Evolutionary conservation across 2,329 filamentous ascomycete species (phyloP).

Genomic region (Aspergillaceae sp.): DNA sequence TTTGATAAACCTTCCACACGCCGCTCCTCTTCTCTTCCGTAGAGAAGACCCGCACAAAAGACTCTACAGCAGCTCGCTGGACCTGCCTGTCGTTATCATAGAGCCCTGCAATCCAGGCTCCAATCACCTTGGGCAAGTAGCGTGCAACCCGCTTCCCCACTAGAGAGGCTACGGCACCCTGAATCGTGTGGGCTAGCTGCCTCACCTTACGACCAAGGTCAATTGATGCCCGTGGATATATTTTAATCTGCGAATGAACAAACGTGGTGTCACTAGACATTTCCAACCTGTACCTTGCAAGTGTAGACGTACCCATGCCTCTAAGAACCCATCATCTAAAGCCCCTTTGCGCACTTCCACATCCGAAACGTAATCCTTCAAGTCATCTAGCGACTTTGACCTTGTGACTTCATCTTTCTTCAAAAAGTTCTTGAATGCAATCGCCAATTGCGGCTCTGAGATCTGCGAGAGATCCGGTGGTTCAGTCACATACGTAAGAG

Average conservation of each 20-base stretch:
- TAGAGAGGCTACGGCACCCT: slow-evolving; percentile 51
- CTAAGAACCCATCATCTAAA: slow-evolving; percentile 71
- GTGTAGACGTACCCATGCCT: slow-evolving; percentile 65
- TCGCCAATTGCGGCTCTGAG: slow-evolving; percentile 70
- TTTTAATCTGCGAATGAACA: slow-evolving; percentile 55
- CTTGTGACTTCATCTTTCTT: slow-evolving; percentile 95
- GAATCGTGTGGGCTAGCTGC: slow-evolving; percentile 71
- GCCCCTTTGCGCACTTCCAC: slow-evolving; percentile 48
- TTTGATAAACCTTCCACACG: slow-evolving; percentile 75
- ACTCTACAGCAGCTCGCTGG: slow-evolving; percentile 65
- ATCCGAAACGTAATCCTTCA: slow-evolving; percentile 57
- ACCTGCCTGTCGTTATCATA: slow-evolving; percentile 78
- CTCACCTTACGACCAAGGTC: slow-evolving; percentile 82
- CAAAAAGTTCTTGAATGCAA: slow-evolving; percentile 82
- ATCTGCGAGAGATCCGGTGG: slow-evolving; percentile 71
- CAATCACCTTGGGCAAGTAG: slow-evolving; percentile 66
- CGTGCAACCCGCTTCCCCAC: slow-evolving; percentile 75
- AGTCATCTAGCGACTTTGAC: slow-evolving; percentile 78
- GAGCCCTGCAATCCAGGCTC: slow-evolving; percentile 81
- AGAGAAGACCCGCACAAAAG: slow-evolving; percentile 65
- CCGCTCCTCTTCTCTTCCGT: slow-evolving; percentile 68
- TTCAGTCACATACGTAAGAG: slow-evolving; percentile 78
- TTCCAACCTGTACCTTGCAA: slow-evolving; percentile 2
- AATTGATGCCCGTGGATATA: slow-evolving; percentile 84
- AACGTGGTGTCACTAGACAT: slow-evolving; percentile 5